Evolutionary conservation across 2,329 filamentous ascomycete species (phyloP), one percentile per base, ranked within the genome.

Genomic region (Graphiopsis chlorocephala): DNA sequence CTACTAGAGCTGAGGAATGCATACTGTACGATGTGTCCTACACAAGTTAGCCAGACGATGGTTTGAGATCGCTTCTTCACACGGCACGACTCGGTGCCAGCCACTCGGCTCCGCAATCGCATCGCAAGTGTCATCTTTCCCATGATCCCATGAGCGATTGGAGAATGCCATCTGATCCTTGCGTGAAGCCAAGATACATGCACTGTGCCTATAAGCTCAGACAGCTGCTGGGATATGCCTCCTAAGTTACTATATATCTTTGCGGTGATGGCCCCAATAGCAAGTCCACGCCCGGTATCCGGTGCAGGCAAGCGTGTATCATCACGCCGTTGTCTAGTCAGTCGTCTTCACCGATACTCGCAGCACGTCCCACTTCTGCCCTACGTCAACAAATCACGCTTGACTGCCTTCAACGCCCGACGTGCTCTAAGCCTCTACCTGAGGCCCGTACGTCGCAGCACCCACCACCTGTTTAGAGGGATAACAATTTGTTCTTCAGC

Each of bases 381-480:
- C 45, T 48, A 50, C 38, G 58, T 33, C 58, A 48, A 31, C 58
- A 33, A 61, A 48, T 61, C 58, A 29, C 35, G 28, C 25, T 14
- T 20, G 31, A 8, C 53, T 38, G 53, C 53, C 47, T 25, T 28
- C 12, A 25, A 56, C 31, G 50, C 50, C 50, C 38, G 38, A 45
- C 38, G 38, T 20, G 38, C 14, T 25, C 50, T 11, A 31, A 28
- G 31, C 26, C 26, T 29, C 28, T 38, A 11, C 11, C 20, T 31
- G 56, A 59, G 42, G 42, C 58, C 58, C 45, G 29, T 31, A 48
- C 42, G 42, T 45, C 29, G 50, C 50, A 53, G 58, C 58, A 61
- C 58, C 58, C 42, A 61, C 58, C 58, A 61, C 42, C 45, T 23
- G 29, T 50, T 33, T 20, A 29, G 17, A 42, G 29, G 58, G 29